phyloP scores from a whole-genome alignment of 768 basidiomycete genomes.

The Tricholomella constricta region DNA sequence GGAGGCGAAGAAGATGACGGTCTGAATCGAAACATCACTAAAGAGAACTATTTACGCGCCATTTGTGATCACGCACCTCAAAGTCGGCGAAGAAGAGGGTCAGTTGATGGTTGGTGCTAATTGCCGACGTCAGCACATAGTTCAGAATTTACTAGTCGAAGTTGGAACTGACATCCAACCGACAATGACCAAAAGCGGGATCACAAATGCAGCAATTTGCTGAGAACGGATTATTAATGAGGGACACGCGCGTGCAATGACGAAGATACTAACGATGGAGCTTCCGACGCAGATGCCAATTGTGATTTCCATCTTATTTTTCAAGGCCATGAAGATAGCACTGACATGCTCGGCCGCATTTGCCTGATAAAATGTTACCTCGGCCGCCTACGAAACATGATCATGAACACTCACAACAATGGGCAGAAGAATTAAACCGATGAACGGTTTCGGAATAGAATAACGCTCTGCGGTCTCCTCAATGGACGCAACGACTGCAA shows the following conservation, averaged over 20 bases:
- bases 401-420: constrained; percentile 63
- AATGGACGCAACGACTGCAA: constrained; percentile 82
- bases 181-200: constrained; percentile 85
- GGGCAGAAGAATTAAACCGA: constrained; percentile 84
- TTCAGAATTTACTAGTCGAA: constrained; percentile 16
- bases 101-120: constrained; percentile 65
- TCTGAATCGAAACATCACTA: constrained; percentile 40
- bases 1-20: constrained; percentile 82
- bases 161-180: constrained; percentile 73
- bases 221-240: constrained; percentile 23
- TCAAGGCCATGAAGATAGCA: constrained; percentile 87
- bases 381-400: background rate
- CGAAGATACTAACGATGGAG: constrained; percentile 61
- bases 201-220: constrained; percentile 87
- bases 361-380: constrained; percentile 39
- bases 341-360: constrained; percentile 88
- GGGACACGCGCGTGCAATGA: background rate
- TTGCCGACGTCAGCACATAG: constrained; percentile 3
- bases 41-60: background rate
- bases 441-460: constrained; percentile 80
- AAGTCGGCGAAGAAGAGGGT: constrained; percentile 87
- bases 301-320: constrained; percentile 62
- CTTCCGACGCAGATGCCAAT: constrained; percentile 82
- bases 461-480: constrained; percentile 87
- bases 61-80: constrained; percentile 49